Base-by-base conservation (phyloP, 495 filamentous ascomycete species). In the Penicillium macrosclerotiorum region DNA sequence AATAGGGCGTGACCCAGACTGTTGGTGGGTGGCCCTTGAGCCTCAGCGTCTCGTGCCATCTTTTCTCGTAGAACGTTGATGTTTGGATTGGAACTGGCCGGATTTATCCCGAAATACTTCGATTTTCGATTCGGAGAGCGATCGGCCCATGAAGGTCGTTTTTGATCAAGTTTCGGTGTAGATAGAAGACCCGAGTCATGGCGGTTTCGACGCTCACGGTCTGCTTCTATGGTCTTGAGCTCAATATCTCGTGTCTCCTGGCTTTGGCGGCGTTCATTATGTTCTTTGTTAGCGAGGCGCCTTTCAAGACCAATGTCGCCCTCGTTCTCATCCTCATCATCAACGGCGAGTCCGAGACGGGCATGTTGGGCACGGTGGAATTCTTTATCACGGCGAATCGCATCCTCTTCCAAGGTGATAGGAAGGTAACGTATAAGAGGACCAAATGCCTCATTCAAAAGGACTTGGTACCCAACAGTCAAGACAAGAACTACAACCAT, bases 341-440 rank as follows among this genome's bases (percentile, higher is more conserved):
- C 82, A 38, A 78, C 65, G 29, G 55, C 57, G 37, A 75, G 51
- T 1, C 65, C 70, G 34, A 80, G 65, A 7, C 81, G 76, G 37
- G 75, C 76, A 42, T 81, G 81, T 59, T 93, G 88, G 16, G 84
- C 85, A 26, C 83, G 77, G 27, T 84, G 83, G 62, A 97, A 98
- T 39, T 86, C 88, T 55, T 93, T 82, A 55, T 97, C 94, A 3
- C 90, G 83, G 31, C 84, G 73, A 9, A 93, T 88, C 4, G 93
- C 93, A 46, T 95, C 89, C 54, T 98, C 94, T 63, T 98, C 93
- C 32, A 97, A 76, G 0, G 93, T 97, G 55, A 98, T 94, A 1
- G 93, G 93, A 30, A 98, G 71, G 60, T 96, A 96, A 25, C 83
- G 80, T 57, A 95, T 83, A 34, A 98, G 75, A 17, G 93, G 91